Evolutionary conservation across 768 basidiomycete genomes (phyloP), one percentile per base, ranked within the genome.

Genomic region (Tubosaeta sp.): DNA sequence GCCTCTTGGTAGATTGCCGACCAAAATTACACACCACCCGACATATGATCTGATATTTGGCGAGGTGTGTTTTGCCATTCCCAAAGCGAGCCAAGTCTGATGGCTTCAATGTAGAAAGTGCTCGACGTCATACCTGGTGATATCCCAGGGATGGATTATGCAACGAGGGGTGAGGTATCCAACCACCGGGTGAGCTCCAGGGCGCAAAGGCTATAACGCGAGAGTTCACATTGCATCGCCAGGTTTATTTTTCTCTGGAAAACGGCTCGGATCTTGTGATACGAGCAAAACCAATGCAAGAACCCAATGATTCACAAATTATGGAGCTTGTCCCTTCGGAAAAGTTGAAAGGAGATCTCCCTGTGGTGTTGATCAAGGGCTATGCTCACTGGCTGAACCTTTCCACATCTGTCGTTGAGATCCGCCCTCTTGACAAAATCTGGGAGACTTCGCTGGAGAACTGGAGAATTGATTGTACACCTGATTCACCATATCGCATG

Each of bases 381-480:
- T 54, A 63, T 22, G 57, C 39, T 19, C 71, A 69, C 49, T 72
- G 69, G 69, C 41, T 72, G 22, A 55, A 69, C 27, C 46, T 71
- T 9, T 43, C 52, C 2, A 60, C 55, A 0, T 50, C 50, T n/a
- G 17, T 45, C 41, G 51, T 71, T 8, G 71, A 69, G 43, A 55
- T 71, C 9, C 65, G 68, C 1, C 62, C 66, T 14, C 56, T 63
- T 1, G 50, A 61, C 10, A 47, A 9, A 13, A 25, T 58, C 0
- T 71, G 71, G 71, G 22, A 56, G 29, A 6, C 37, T 3, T 69
- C 64, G 1, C 8, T 52, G 2, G 57, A 59, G 12, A 62, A 71
- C 34, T 71, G 70, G 69, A 39, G 10, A 12, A 42, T 69, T 11
- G 26, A 39, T n/a, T 56, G 55, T 27, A 16, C 55, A 13, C 17